Evolutionary conservation across 768 basidiomycete species (phyloP), one percentile per base, ranked within the genome.

Genomic region (Collybiopsis luxurians): DNA sequence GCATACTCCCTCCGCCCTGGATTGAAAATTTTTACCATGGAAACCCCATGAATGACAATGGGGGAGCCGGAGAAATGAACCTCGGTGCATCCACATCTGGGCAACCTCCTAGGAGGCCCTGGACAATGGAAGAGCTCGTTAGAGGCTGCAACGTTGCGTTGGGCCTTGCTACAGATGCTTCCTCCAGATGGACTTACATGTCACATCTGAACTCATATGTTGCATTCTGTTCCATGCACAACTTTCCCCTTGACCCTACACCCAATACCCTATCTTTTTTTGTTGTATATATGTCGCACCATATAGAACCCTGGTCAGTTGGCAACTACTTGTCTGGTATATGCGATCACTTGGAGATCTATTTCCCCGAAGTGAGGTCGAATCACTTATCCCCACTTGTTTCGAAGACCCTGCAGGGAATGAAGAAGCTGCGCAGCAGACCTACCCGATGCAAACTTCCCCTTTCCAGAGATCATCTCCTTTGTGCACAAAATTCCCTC

Each of bases 181-280:
- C 64, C 4, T 69, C 71, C 0, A 3, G 17, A 0, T 1, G 21
- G 0, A 53, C 65, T 0, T 78, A 78, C 59, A 53, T 62, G 0
- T 75, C 73, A 0, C 66, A 70, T 4, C 57, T 75, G 21, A 67
- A 74, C 24, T 76, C 72, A 2, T 79, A 77, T 43, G 24, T 76
- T 10, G 59, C 64, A 0, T 78, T 79, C 60, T 64, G 66, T 34
- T 26, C 56, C 0, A 1, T 58, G 0, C 75, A 79, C 52, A 5
- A 66, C 2, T 60, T 75, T 13, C 66, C 74, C 3, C 26, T 73
- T 13, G 64, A 73, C 0, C 78, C 77, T 0, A 75, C 74, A 0
- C 53, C 60, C 1, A 68, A 77, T 46, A 76, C 75, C 0, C 61
- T 80, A 2, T 66, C 66, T 9, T 69, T 72, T 23, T 79, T 59